A percentile compares a stretch with the other conserved stretches of the same genome.
phyloP scores from a whole-genome alignment of 139 green algal species.

The Volvox reticuliferus region DNA sequence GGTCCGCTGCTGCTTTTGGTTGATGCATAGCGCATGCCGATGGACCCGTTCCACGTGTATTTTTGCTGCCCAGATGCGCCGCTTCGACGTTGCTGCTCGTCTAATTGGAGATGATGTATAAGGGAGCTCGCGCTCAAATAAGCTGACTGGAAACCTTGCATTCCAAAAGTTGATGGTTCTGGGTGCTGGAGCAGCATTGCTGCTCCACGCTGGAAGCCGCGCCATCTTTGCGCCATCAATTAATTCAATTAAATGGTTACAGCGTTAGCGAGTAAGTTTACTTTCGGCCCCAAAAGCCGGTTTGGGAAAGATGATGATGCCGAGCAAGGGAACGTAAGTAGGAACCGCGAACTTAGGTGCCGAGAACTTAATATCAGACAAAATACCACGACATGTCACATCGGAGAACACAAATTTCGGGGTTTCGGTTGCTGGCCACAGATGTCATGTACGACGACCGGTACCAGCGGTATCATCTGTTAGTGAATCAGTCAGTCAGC shows the following conservation, averaged over 20 bases:
- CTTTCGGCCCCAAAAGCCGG: too few species aligned
- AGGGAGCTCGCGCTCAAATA: not conserved
- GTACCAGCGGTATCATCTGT: too few species aligned
- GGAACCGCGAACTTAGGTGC: too few species aligned
- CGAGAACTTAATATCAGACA: too few species aligned
- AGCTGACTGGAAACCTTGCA: not conserved
- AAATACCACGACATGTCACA: too few species aligned
- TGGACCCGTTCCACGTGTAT: not conserved
- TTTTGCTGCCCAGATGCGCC: not conserved
- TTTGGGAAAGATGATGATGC: too few species aligned
- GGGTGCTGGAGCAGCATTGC: constrained; percentile 3
- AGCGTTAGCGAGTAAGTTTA: not conserved
- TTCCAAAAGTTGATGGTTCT: not conserved
- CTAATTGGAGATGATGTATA: not conserved
- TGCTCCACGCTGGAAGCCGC: not conserved
- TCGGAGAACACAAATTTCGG: too few species aligned
- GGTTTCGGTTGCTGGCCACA: too few species aligned
- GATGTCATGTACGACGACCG: too few species aligned
- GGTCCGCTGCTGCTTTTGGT: not conserved
- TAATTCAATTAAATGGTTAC: not conserved
- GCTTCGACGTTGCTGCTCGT: not conserved
- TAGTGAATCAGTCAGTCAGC: too few species aligned
- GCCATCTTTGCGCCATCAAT: constrained; percentile 12
- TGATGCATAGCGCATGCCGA: not conserved
- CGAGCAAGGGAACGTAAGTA: too few species aligned